These are phyloP conservation scores for Endoconidiophora laricicola DNA, from an alignment of 2,329 filamentous ascomycete genomes.

Conservation along the genomic window DNA sequence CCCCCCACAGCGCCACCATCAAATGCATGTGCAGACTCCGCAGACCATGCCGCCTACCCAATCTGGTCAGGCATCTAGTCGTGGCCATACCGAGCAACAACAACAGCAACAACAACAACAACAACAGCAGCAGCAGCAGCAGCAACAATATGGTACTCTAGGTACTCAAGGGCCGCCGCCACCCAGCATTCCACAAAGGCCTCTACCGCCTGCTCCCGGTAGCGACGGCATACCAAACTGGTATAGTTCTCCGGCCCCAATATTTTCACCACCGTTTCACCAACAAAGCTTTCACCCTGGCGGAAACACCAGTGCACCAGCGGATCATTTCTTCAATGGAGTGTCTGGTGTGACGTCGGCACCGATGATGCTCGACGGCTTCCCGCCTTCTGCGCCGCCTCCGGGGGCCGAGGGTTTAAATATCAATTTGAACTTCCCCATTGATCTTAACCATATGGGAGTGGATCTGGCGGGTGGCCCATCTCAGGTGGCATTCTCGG, in stretches of 20 bases:
- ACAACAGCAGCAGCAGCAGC: conserved; percentile 12
- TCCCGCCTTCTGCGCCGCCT: conserved; percentile 14
- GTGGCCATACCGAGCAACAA: conserved; percentile 10
- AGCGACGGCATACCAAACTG: not conserved
- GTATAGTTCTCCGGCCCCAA: conserved; percentile 12
- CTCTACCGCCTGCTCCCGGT: conserved; percentile 16
- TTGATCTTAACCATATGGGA: conserved; percentile 18
- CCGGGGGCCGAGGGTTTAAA: conserved; percentile 7
- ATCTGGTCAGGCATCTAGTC: not conserved
- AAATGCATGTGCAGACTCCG: conserved; percentile 7
- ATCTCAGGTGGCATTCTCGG: conserved; percentile 20
- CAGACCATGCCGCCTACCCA: conserved; percentile 10
- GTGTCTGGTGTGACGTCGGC: conserved; percentile 26
- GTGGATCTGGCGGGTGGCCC: conserved; percentile 10
- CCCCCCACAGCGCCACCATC: conserved; percentile 1
- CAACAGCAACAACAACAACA: conserved; percentile 14
- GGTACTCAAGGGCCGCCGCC: conserved; percentile 9
- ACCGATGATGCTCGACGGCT: conserved; percentile 19
- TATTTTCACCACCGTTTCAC: conserved; percentile 13
- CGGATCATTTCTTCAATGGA: conserved; percentile 19
- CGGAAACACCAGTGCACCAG: conserved; percentile 8
- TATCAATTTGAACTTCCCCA: conserved; percentile 17
- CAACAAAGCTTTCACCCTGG: conserved; percentile 5
- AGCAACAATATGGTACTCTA: not conserved
- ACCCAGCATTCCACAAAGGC: conserved; percentile 23